Evolutionary conservation across 1,139 yeast genomes (phyloP).

Genomic region (Kurtzmaniella quercitrusa): DNA sequence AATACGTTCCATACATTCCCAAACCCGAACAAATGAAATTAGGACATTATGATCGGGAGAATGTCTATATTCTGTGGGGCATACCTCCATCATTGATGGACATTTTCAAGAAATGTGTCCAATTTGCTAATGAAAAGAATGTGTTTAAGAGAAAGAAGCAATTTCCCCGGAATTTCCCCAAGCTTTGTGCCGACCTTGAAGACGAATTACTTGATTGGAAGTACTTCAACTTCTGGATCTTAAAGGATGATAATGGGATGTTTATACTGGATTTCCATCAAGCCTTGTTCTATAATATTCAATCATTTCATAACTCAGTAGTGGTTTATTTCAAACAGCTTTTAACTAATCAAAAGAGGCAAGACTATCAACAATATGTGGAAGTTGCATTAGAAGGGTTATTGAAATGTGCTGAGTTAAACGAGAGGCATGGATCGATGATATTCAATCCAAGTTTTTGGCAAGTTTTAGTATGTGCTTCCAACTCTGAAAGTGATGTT

Average conservation of each 20-base stretch:
- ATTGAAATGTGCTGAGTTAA: constrained; percentile 18
- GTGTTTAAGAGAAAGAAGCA: constrained; percentile 40
- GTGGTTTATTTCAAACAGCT: constrained; percentile 43
- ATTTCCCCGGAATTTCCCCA: constrained; percentile 54
- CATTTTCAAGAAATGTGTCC: constrained; percentile 43
- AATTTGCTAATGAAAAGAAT: constrained; percentile 49
- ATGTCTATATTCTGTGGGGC: constrained; percentile 44
- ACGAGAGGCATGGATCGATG: constrained; percentile 6
- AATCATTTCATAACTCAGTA: constrained; percentile 40
- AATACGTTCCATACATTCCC: constrained; percentile 1
- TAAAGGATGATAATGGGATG: constrained; percentile 15
- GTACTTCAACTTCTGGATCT: constrained; percentile 36
- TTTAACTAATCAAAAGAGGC: constrained; percentile 34
- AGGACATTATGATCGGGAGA: constrained; percentile 12
- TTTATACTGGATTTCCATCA: constrained; percentile 34
- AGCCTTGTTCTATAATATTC: constrained; percentile 32
- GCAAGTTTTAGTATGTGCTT: constrained; percentile 46
- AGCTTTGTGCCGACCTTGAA: constrained; percentile 50
- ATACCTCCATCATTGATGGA: constrained; percentile 42
- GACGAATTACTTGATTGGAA: constrained; percentile 46
- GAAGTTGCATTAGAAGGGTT: constrained; percentile 27
- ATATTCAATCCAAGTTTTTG: constrained; percentile 39
- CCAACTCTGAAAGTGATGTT: constrained; percentile 30
- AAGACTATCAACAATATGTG: constrained; percentile 30
- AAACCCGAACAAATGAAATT: constrained; percentile 4